phyloP scores from a whole-genome alignment of 192 early-diverging fungal genomes.

The Podochytrium sp. region DNA sequence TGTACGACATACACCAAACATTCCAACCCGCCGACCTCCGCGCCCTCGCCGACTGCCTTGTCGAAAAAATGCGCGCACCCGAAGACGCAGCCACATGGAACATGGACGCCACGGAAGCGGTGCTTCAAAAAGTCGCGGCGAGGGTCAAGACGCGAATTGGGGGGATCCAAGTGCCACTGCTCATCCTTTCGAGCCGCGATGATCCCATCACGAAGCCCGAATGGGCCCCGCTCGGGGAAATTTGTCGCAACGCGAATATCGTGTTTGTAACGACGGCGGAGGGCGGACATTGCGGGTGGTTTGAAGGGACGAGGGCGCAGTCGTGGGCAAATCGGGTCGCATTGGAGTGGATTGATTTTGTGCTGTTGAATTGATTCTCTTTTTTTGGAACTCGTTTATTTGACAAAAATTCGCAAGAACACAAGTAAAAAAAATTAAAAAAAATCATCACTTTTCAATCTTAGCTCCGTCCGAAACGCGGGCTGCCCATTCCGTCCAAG shows the following conservation, averaged over 20 bases:
- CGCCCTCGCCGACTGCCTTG: background rate
- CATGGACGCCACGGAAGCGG: background rate
- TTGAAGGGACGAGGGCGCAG: constrained; percentile 42
- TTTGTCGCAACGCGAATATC: constrained; percentile 70
- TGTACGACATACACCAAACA: background rate
- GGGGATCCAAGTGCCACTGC: constrained; percentile 72
- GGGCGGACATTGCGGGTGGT: constrained; percentile 96
- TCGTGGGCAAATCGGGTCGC: constrained; percentile 29
- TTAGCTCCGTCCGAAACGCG: constrained; percentile 19
- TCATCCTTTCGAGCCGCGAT: constrained; percentile 84
- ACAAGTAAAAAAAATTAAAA: constrained; percentile 6
- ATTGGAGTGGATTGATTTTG: constrained; percentile 25
- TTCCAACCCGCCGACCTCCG: constrained; percentile 13
- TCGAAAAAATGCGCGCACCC: background rate
- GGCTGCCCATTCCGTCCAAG: constrained; percentile 31
- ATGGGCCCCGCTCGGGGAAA: constrained; percentile 13
- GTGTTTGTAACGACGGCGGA: constrained; percentile 75
- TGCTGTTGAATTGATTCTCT: background rate
- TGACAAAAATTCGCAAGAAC: background rate
- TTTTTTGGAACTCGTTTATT: background rate
- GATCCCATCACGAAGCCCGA: constrained; percentile 76
- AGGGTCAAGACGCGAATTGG: constrained; percentile 29
- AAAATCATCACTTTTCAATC: constrained; percentile 26
- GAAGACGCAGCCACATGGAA: background rate
- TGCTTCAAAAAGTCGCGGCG: background rate